Evolutionary conservation across 208 protist genomes (phyloP), one percentile per base, ranked within the genome.

Genomic region (Leishmania mexicana): DNA sequence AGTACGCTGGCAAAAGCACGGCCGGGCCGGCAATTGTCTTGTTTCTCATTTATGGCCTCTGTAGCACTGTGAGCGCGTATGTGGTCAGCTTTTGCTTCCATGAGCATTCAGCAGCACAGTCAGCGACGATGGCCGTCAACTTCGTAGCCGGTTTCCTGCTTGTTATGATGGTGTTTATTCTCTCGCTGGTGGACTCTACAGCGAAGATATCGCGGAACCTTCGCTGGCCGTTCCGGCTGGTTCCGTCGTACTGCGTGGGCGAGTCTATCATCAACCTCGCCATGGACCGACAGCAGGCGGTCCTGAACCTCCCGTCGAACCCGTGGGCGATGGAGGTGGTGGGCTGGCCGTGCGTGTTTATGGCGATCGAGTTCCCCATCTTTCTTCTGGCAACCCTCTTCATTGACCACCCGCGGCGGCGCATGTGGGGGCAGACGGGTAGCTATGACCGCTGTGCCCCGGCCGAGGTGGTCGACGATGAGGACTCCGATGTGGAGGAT

Each of bases 111-210:
- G 86, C 84, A 5, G 93, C 93, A 38, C 93, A 97, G 78, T 90
- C 91, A 54, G 75, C 87, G 49, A 80, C 89, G 7, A 87, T 96
- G 85, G 68, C 93, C n/a, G 73, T 85, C 64, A 95, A 90, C 83
- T 95, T 97, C 86, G 85, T 96, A 49, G 73, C 88, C n/a, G 94
- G 94, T 38, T 95, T 96, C 53, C 71, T 97, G 17, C 84, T 95
- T 1, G 87, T 95, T 13, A 83, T 96, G 75, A 67, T 86, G 76
- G 87, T 92, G 42, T 81, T 85, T 47, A 87, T 96, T 40, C 84
- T 97, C 31, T 78, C 62, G 5, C 42, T 94, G 17, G 40, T 92
- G 2, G 80, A 84, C 75, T 76, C 65, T 2, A 95, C 91, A 6
- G 58, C 91, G 80, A 38, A 86, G 64, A 84, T 80, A 13, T 87